Evolutionary conservation across 1,284 basidiomycete genomes (phyloP).

Genomic region (Wallemia hederae): DNA sequence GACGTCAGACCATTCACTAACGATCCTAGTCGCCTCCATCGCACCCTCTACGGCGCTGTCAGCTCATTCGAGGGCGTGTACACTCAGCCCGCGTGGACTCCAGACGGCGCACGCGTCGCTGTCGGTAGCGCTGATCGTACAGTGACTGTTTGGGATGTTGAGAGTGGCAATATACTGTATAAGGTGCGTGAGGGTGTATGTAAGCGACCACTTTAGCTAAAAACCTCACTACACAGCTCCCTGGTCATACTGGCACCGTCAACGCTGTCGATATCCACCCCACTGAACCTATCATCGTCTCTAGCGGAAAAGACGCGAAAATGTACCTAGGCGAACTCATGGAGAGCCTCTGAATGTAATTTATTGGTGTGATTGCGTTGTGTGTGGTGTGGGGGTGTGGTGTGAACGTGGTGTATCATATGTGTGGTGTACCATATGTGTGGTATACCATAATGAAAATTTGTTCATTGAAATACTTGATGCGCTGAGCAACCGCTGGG

Average conservation of each 20-base stretch:
- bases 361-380: too few relatives aligned
- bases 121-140: constrained; percentile 21
- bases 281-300: constrained; percentile 45
- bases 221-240: constrained; percentile 25
- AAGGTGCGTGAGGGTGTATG: constrained; percentile 26
- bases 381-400: too few relatives aligned
- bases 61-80: constrained; percentile 70
- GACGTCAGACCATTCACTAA: constrained; percentile 74
- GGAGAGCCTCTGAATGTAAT: constrained; percentile 8
- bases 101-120: constrained; percentile 17
- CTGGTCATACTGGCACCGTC: constrained; percentile 78
- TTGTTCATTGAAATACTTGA: too few relatives aligned
- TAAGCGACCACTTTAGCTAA: neutral
- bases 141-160: constrained; percentile 78
- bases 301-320: constrained; percentile 19
- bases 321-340: constrained; percentile 73
- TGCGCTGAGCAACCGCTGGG: too few relatives aligned
- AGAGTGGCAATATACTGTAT: constrained; percentile 51
- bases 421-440: too few relatives aligned
- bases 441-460: too few relatives aligned
- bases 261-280: constrained; percentile 70
- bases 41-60: constrained; percentile 46
- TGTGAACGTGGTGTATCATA: too few relatives aligned
- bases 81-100: constrained; percentile 38
- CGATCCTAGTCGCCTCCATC: constrained; percentile 43